These are phyloP conservation scores for Nidula niveotomentosa DNA, from an alignment of 1,284 basidiomycete species.

Conservation along the genomic window DNA sequence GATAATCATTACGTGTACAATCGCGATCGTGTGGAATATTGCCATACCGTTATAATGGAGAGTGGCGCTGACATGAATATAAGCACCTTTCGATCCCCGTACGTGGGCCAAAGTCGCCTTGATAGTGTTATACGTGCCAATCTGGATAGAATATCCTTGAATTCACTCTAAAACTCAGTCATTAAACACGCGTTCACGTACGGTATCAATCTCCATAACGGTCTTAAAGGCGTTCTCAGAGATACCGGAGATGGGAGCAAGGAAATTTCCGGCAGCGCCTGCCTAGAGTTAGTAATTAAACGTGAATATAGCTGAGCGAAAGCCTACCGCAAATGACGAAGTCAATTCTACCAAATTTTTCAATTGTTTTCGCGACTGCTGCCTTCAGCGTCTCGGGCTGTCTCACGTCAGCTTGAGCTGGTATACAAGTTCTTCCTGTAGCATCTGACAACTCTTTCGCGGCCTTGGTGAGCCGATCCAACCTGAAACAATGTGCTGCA, in stretches of 20 bases:
- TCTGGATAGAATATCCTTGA: slow-evolving; percentile 31
- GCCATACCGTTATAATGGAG: slow-evolving; percentile 82
- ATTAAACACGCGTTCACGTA: slow-evolving; percentile 29
- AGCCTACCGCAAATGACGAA: slow-evolving; percentile 88
- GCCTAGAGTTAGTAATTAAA: not conserved
- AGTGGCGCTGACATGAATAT: slow-evolving; percentile 91
- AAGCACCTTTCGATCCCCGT: slow-evolving; percentile 74
- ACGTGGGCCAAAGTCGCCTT: slow-evolving; percentile 85
- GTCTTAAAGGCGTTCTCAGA: slow-evolving; percentile 91
- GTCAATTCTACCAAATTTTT: slow-evolving; percentile 86
- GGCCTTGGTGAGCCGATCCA: slow-evolving; percentile 73
- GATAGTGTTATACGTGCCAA: slow-evolving; percentile 94
- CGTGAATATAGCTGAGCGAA: too few species aligned
- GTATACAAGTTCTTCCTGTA: slow-evolving; percentile 75
- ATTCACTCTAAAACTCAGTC: not conserved
- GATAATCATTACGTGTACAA: slow-evolving; percentile 1
- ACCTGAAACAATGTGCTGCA: slow-evolving; percentile 36
- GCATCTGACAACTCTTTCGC: slow-evolving; percentile 71
- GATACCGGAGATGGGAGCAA: slow-evolving; percentile 79
- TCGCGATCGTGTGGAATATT: not conserved
- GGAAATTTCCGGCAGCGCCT: slow-evolving; percentile 91
- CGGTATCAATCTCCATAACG: slow-evolving; percentile 93
- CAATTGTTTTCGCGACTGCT: slow-evolving; percentile 78
- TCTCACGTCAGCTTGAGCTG: slow-evolving; percentile 84
- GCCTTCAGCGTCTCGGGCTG: slow-evolving; percentile 70